Conservation (phyloP, 805 yeast genomes). For the Yarrowia deformans region DNA sequence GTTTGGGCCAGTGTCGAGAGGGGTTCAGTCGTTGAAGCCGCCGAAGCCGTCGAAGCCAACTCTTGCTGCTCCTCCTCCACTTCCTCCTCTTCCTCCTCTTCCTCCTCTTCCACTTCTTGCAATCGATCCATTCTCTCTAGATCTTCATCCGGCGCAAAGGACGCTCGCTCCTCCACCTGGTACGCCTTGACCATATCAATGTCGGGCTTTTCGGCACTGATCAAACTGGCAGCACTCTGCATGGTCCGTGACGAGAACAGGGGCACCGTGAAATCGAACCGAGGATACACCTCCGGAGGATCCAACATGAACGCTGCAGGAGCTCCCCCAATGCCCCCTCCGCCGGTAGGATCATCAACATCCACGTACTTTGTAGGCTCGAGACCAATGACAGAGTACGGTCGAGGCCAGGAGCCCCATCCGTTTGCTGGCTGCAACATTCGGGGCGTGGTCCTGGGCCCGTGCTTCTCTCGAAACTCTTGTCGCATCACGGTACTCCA, state of each 20-base stretch:
- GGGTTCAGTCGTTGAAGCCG: too few species aligned
- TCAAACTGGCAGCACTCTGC: background rate
- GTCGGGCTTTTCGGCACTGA: background rate
- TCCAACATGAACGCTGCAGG: background rate
- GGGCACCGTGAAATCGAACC: background rate
- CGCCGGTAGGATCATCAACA: background rate
- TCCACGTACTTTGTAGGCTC: background rate
- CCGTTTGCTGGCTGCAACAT: too few species aligned
- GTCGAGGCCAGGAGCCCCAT: slow-evolving; percentile 2
- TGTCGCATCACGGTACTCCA: background rate
- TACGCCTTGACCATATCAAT: background rate
- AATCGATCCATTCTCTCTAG: background rate
- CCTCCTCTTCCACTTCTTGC: background rate
- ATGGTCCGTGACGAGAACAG: too few species aligned
- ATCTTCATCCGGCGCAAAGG: background rate
- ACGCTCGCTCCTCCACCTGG: background rate
- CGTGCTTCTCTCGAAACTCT: background rate
- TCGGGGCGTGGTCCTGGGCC: too few species aligned
- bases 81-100: background rate
- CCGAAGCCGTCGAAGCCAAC: too few species aligned
- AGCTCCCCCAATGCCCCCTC: background rate
- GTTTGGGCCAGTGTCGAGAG: background rate
- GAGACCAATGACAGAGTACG: background rate
- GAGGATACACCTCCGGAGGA: background rate
- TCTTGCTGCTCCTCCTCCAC: background rate